Percentiles rank a stretch among this genome's conserved stretches.
These are phyloP conservation scores for Friedmanniomyces endolithicus DNA, from an alignment of 495 filamentous ascomycete species.

Conservation along the genomic window DNA sequence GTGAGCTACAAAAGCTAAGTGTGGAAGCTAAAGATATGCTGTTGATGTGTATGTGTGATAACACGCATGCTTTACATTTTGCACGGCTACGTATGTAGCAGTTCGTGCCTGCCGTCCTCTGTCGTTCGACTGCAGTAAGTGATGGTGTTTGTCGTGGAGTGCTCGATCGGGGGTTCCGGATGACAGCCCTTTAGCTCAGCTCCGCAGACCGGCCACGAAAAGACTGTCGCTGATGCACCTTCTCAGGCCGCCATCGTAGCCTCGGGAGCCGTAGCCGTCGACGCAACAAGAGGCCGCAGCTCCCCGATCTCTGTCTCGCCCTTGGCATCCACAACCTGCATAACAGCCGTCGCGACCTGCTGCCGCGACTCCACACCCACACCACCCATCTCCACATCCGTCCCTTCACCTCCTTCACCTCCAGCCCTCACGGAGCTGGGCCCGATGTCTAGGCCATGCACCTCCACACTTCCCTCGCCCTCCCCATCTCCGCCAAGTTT, in stretches of 20 bases:
- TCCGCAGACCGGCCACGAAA: too few species aligned
- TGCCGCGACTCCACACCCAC: not conserved
- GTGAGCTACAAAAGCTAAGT: too few species aligned
- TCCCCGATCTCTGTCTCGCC: not conserved
- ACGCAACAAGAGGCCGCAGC: not conserved
- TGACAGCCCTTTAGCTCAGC: too few species aligned
- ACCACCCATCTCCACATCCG: not conserved
- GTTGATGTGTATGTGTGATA: too few species aligned
- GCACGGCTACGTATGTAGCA: too few species aligned
- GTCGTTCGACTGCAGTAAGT: too few species aligned
- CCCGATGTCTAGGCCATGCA: slow-evolving; percentile 5
- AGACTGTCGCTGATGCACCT: too few species aligned
- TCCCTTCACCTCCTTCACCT: not conserved
- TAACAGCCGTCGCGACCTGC: not conserved
- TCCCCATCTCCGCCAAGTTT: not conserved
- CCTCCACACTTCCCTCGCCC: slow-evolving; percentile 10
- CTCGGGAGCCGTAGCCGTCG: not conserved
- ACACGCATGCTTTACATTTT: too few species aligned
- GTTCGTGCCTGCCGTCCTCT: too few species aligned
- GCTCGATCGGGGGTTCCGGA: too few species aligned
- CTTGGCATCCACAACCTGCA: not conserved
- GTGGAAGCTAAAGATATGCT: too few species aligned
- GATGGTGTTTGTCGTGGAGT: too few species aligned
- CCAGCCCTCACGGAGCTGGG: not conserved
- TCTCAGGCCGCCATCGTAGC: not conserved